These are phyloP conservation scores for Xerocomellus amylosporus DNA, from an alignment of 768 basidiomycete genomes.

Conservation along the genomic window DNA sequence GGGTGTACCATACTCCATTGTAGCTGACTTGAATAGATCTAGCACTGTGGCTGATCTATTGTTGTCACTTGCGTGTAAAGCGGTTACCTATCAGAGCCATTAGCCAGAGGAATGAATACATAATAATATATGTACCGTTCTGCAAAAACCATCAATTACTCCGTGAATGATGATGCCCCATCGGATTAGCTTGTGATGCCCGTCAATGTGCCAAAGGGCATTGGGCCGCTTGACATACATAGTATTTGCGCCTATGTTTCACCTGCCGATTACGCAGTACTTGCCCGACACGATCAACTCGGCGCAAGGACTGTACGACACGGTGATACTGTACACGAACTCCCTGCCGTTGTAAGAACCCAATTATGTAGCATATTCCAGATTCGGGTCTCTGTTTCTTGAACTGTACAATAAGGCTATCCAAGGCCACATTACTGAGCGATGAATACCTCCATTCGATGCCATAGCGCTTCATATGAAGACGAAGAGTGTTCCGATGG, in stretches of 20 bases:
- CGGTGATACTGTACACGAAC: conserved; percentile 26
- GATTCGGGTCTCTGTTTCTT: conserved; percentile 22
- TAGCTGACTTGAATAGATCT: not conserved
- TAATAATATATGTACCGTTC: conserved; percentile 16
- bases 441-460: conserved; percentile 1
- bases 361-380: conserved; percentile 29
- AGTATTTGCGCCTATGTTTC: conserved; percentile 6
- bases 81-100: no score
- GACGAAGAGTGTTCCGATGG: conserved; percentile 5
- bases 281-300: conserved; percentile 8
- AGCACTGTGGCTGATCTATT: not conserved
- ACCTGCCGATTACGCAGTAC: not conserved
- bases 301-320: conserved; percentile 25
- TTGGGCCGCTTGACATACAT: not conserved
- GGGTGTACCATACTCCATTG: conserved; percentile 16
- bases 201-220: not conserved
- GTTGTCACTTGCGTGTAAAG: not conserved
- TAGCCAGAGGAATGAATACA: no score
- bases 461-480: conserved; percentile 7
- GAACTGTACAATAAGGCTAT: conserved; percentile 8
- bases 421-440: conserved; percentile 9
- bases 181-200: conserved; percentile 27
- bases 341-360: conserved; percentile 25
- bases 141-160: not conserved
- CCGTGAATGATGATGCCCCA: not conserved